These are phyloP conservation scores for Tuber melanosporum DNA, from an alignment of 495 filamentous ascomycete species.

Conservation along the genomic window DNA sequence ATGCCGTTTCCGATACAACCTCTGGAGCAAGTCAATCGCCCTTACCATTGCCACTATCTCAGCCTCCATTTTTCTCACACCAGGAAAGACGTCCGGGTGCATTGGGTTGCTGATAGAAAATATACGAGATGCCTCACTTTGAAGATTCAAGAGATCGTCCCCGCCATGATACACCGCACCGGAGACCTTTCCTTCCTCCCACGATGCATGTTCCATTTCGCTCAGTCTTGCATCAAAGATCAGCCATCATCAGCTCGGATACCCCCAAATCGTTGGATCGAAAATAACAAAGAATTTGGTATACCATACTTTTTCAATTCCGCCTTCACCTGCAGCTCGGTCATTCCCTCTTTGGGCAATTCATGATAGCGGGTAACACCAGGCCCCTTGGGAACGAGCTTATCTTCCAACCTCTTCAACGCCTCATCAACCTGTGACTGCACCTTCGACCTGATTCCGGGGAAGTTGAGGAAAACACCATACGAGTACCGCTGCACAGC, in stretches of 20 bases:
- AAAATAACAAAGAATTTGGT: constrained; percentile 1
- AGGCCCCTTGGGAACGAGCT: constrained; percentile 68
- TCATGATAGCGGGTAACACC: constrained; percentile 66
- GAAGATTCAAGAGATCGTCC: constrained; percentile 70
- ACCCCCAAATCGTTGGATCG: constrained; percentile 1
- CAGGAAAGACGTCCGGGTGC: constrained; percentile 97
- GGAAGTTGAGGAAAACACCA: constrained; percentile 75
- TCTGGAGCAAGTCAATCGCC: background rate
- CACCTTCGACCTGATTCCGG: constrained; percentile 75
- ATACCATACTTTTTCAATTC: constrained; percentile 59
- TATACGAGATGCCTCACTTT: constrained; percentile 82
- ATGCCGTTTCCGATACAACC: background rate
- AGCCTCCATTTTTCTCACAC: constrained; percentile 98
- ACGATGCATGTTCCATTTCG: constrained; percentile 84
- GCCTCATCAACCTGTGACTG: constrained; percentile 72
- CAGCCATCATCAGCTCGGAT: constrained; percentile 11
- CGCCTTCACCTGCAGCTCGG: constrained; percentile 64
- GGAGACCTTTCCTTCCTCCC: constrained; percentile 92
- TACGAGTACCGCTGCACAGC: constrained; percentile 65
- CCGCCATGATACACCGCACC: constrained; percentile 97
- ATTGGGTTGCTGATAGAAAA: constrained; percentile 98
- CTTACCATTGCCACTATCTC: constrained; percentile 91
- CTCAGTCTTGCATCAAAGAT: constrained; percentile 47
- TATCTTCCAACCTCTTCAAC: constrained; percentile 67
- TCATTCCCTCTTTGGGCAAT: constrained; percentile 82